A percentile compares a stretch with the other conserved stretches of the same genome.
Evolutionary conservation across 441 rosid species (phyloP).

Genomic region (Populus hybrid): DNA sequence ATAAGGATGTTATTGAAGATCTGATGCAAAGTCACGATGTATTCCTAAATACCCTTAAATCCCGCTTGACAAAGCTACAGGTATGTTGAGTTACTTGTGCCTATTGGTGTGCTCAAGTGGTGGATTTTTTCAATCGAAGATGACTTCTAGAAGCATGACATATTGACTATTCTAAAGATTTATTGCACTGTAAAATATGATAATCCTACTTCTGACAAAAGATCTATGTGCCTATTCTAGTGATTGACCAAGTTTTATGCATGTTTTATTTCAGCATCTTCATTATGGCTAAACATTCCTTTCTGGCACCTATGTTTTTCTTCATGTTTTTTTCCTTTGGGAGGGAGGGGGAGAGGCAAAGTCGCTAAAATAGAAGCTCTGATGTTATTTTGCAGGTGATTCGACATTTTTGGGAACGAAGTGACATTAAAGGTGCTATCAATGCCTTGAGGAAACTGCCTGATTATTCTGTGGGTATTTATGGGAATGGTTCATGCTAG

Average conservation of each 20-base stretch:
- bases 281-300: neutral
- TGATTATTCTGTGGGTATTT: constrained; percentile 86
- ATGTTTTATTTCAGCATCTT: neutral
- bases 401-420: constrained; percentile 78
- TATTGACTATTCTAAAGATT: neutral
- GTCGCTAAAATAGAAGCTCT: constrained; percentile 8
- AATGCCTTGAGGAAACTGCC: constrained; percentile 76
- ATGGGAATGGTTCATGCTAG: constrained; percentile 9
- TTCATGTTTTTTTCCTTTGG: constrained; percentile 9
- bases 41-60: constrained; percentile 65
- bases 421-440: constrained; percentile 77
- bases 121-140: neutral
- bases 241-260: neutral
- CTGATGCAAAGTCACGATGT: constrained; percentile 69
- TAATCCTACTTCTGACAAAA: neutral
- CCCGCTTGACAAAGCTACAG: constrained; percentile 87
- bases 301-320: neutral
- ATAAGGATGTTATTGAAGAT: constrained; percentile 51
- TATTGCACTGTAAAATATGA: neutral
- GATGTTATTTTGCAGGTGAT: constrained; percentile 54
- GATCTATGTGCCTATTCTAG: neutral
- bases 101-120: neutral
- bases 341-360: neutral
- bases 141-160: neutral
- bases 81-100: constrained; percentile 35